These are phyloP conservation scores for Thamnidium elegans DNA, from an alignment of 192 early-diverging fungal species.

Conservation along the genomic window DNA sequence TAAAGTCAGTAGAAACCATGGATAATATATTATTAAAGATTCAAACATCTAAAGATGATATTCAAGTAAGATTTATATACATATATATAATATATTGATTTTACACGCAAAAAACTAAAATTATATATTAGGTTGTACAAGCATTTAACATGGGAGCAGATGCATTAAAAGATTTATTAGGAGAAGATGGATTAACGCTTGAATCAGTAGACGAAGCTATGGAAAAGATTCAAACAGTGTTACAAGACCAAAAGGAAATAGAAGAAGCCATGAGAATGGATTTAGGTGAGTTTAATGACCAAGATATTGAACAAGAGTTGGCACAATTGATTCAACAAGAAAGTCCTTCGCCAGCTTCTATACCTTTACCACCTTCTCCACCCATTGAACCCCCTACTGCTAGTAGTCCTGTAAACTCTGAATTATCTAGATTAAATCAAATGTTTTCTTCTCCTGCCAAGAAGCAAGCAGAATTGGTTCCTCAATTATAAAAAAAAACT, in stretches of 20 bases:
- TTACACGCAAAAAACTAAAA: no score
- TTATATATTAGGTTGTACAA: constrained; percentile 44
- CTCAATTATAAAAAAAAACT: not conserved
- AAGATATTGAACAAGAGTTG: constrained; percentile 2
- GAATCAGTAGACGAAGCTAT: constrained; percentile 57
- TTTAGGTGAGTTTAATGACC: constrained; percentile 13
- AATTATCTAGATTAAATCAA: constrained; percentile 3
- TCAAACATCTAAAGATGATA: constrained; percentile 57
- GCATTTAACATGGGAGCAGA: constrained; percentile 59
- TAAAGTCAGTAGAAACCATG: constrained; percentile 57
- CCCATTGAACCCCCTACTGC: not conserved
- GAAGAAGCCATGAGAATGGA: constrained; percentile 55
- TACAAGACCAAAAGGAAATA: constrained; percentile 63
- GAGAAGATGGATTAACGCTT: constrained; percentile 37
- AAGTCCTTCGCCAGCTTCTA: not conserved
- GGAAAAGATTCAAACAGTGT: constrained; percentile 56
- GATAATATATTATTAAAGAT: constrained; percentile 62
- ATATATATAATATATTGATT: no score
- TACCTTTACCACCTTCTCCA: not conserved
- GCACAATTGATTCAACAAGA: not conserved
- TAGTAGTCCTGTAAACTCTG: not conserved
- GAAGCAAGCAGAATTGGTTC: not conserved
- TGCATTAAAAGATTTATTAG: constrained; percentile 49
- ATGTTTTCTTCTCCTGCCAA: not conserved
- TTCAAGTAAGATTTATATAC: constrained; percentile 54